Base-by-base conservation (phyloP, 306 rosid species). In the Trifolium dubium region DNA sequence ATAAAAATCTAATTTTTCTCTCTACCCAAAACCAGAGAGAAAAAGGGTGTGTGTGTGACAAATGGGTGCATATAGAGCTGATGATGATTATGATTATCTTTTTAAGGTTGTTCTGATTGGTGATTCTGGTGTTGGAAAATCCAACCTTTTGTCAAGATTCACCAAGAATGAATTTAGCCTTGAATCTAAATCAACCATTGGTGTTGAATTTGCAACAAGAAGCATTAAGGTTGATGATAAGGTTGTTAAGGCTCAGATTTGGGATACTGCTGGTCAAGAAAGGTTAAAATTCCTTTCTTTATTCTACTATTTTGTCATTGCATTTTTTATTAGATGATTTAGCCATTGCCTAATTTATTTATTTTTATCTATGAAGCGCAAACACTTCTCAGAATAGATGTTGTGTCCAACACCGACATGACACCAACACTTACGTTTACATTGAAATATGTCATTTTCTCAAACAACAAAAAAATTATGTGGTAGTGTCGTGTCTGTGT, bases 261-360 rank as follows among this genome's bases (percentile, higher is more conserved):
- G 97, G 97, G 97, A 91, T 75, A 91, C 95, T 67, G 97, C 97
- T 55, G 97, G 97, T 31, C 97, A 91, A 71, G 97, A 92, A 84
- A 92, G 95, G 97, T 87, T 76, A 47, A 64, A 61, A 55, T 81
- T 69, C 75, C 4, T 64, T 72, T 71, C 0, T 37, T 9, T 2
- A 9, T 69, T 65, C 3, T 50, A 23, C 15, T 55, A 23, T 81
- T 75, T 40, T 15, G 15, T 74, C 68, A 0, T 23, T 58, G 53
- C 19, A 59, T 55, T 30, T 61, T 5, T 18, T 2, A 7, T 64
- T 39, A 43, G 51, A 1, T 39, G 5, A 6, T 32, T 60, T 34
- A 53, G 37, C 43, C 41, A 73, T 58, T 58, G 46, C 14, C 74
- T 9, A 19, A 10, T 10, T 18, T 59, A n/a, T 29, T 53, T 18